These are phyloP conservation scores for Leccinum variicolor DNA, from an alignment of 768 basidiomycete genomes.

Conservation along the genomic window DNA sequence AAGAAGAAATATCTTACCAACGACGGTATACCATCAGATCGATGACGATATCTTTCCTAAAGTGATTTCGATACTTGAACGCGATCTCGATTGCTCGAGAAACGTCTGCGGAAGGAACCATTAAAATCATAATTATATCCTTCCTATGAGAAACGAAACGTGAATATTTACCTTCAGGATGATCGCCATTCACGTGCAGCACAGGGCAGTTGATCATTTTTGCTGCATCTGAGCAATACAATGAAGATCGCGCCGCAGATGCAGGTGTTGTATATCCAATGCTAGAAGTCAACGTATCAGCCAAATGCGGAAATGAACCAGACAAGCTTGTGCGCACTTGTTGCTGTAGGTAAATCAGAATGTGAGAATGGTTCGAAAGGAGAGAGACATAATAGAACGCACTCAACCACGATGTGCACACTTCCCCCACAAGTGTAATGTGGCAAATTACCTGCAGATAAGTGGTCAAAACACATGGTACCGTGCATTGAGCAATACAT, in stretches of 20 bases:
- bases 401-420: slow-evolving; percentile 37
- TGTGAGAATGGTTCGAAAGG: not conserved
- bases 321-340: not conserved
- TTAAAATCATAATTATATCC: not conserved
- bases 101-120: slow-evolving; percentile 53
- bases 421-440: slow-evolving; percentile 91
- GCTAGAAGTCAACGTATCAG: slow-evolving; percentile 36
- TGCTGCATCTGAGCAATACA: slow-evolving; percentile 85
- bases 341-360: not conserved
- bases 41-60: slow-evolving; percentile 88
- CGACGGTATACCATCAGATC: slow-evolving; percentile 88
- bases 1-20: slow-evolving; percentile 43
- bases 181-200: slow-evolving; percentile 88
- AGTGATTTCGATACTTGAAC: slow-evolving; percentile 81
- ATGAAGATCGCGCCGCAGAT: slow-evolving; percentile 74
- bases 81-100: slow-evolving; percentile 83
- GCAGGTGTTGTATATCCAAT: slow-evolving; percentile 94
- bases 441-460: slow-evolving; percentile 67
- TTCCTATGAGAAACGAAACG: not conserved
- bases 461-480: not conserved
- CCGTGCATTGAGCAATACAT: slow-evolving; percentile 19
- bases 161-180: slow-evolving; percentile 62
- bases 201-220: slow-evolving; percentile 91
- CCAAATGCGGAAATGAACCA: not conserved
- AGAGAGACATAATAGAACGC: not conserved